Evolutionary conservation across 495 filamentous ascomycete species (phyloP).

Genomic region (Ramalina intermedia): DNA sequence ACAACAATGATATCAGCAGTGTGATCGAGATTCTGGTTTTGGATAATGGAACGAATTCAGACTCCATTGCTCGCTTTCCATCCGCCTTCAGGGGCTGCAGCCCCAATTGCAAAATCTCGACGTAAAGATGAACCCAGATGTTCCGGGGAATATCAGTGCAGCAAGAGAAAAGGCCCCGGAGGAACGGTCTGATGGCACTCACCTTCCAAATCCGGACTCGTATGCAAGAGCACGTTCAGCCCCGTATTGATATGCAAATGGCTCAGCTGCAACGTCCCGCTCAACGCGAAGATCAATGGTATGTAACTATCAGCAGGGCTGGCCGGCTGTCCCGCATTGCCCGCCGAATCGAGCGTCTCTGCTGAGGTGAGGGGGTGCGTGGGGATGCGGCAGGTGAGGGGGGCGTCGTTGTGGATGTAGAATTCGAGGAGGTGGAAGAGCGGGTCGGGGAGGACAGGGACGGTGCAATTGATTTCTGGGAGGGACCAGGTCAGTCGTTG

Average conservation of each 20-base stretch:
- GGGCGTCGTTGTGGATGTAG: constrained; percentile 94
- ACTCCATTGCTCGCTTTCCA: too few relatives aligned
- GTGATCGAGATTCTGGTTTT: too few relatives aligned
- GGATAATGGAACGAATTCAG: too few relatives aligned
- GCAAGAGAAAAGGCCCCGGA: too few relatives aligned
- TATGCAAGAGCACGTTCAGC: constrained; percentile 78
- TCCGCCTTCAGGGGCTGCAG: constrained; percentile 25
- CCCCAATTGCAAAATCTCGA: too few relatives aligned
- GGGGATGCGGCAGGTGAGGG: constrained; percentile 82
- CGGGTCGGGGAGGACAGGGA: constrained; percentile 66
- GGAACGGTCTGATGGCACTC: too few relatives aligned
- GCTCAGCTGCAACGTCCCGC: constrained; percentile 73
- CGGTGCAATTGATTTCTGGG: constrained; percentile 80
- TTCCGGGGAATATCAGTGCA: too few relatives aligned
- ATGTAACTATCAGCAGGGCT: constrained; percentile 36
- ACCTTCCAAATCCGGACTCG: constrained; percentile 29
- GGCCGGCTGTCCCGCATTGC: constrained; percentile 11
- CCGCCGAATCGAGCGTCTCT: constrained; percentile 5
- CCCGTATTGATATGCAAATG: constrained; percentile 85
- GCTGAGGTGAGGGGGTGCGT: constrained; percentile 44
- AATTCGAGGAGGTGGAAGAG: constrained; percentile 97
- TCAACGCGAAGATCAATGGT: constrained; percentile 66
- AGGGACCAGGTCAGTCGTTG: constrained; percentile 1
- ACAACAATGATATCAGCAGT: constrained; percentile 11
- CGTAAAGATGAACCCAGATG: neutral